phyloP scores from a whole-genome alignment of 495 filamentous ascomycete genomes.

The Tuber calosporum region DNA sequence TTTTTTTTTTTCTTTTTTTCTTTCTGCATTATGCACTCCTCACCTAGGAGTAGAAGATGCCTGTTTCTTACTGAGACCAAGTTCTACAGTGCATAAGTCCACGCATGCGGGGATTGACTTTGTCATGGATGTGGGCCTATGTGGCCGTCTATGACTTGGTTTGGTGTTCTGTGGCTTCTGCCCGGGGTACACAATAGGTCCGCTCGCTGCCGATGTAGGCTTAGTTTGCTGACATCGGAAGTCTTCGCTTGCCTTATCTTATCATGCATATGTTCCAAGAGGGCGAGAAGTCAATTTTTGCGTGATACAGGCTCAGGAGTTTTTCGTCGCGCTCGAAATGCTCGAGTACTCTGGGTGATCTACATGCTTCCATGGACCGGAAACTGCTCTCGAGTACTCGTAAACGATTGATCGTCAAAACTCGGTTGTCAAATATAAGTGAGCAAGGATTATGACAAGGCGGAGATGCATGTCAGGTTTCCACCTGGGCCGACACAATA shows the following conservation, averaged over 20 bases:
- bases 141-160: background rate
- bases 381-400: background rate
- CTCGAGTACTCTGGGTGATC: background rate
- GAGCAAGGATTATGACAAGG: background rate
- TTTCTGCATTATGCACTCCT: background rate
- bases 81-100: background rate
- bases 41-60: background rate
- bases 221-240: background rate
- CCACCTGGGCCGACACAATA: background rate
- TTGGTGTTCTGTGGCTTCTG: background rate
- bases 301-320: background rate
- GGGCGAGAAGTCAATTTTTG: background rate
- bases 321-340: background rate
- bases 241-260: conserved; percentile 1
- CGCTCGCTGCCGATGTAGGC: background rate
- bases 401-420: background rate
- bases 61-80: background rate
- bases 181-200: background rate
- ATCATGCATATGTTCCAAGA: background rate
- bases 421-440: background rate
- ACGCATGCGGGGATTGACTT: background rate
- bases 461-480: background rate
- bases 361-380: background rate
- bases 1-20: background rate
- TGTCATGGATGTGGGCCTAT: background rate